phyloP scores from a whole-genome alignment of 257 asterid genomes.

The Fraxinus americana region DNA sequence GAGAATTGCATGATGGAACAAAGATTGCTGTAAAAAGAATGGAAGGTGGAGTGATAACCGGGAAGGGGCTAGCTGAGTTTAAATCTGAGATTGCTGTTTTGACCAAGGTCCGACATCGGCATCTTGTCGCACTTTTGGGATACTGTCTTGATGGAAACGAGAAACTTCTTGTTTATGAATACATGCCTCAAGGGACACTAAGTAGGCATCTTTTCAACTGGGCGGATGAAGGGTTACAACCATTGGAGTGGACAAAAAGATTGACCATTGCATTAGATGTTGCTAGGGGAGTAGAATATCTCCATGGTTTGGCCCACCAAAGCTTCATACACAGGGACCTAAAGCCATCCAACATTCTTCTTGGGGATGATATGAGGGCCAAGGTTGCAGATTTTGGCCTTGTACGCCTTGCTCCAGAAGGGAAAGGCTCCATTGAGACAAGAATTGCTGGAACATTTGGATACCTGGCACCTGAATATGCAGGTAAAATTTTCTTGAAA shows the following conservation, averaged over 20 bases:
- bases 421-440: slow-evolving; percentile 86
- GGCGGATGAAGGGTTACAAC: slow-evolving; percentile 71
- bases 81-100: slow-evolving; percentile 89
- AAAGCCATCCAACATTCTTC: slow-evolving; percentile 90
- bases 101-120: slow-evolving; percentile 88
- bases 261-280: slow-evolving; percentile 83
- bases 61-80: slow-evolving; percentile 80
- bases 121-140: slow-evolving; percentile 91
- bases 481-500: slow-evolving; percentile 49
- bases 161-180: slow-evolving; percentile 82
- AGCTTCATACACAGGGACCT: slow-evolving; percentile 91
- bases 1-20: slow-evolving; percentile 87
- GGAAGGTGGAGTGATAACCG: slow-evolving; percentile 80
- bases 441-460: slow-evolving; percentile 95
- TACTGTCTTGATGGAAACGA: slow-evolving; percentile 92
- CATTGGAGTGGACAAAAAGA: slow-evolving; percentile 82
- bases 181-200: slow-evolving; percentile 95
- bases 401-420: slow-evolving; percentile 91
- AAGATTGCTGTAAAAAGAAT: slow-evolving; percentile 93
- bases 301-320: slow-evolving; percentile 91
- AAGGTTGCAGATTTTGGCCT: slow-evolving; percentile 96
- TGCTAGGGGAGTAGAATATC: slow-evolving; percentile 90
- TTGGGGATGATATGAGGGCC: slow-evolving; percentile 95
- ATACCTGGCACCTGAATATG: slow-evolving; percentile 94
- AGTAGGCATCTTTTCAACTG: slow-evolving; percentile 78